Evolutionary conservation across 495 filamentous ascomycete genomes (phyloP), one percentile per base, ranked within the genome.

Genomic region (Penicillium odoratum): DNA sequence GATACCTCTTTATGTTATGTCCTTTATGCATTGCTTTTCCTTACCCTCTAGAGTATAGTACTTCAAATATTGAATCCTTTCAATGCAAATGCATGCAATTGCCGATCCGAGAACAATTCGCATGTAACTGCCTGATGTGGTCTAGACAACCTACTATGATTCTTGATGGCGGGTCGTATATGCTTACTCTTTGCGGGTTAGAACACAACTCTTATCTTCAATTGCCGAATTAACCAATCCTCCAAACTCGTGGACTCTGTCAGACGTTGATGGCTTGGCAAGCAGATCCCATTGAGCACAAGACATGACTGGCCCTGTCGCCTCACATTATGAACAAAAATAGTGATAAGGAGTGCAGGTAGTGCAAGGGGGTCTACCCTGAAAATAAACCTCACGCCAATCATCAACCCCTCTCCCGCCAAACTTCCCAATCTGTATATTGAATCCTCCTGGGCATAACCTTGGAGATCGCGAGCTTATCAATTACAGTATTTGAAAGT

Each of bases 1-100:
- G 52, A 55, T 55, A 55, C 52, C 52, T 55, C 52, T 55, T 44
- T 15, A 38, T 55, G 51, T 29, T 21, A 46, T 33, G n/a, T 6
- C 33, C 21, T 3, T 40, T n/a, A 21, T 40, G 33, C 48, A 30
- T 31, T 16, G 29, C 18, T 49, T 49, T 31, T 28, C 25, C 28
- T 10, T 18, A 21, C 15, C 8, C 10, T 48, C 10, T 48, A 48
- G 21, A 21, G 21, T 21, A 21, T 21, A 21, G 21, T 36, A 36
- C 33, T 4, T n/a, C 33, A 3, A 5, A n/a, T 4, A 5, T 29
- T 47, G 26, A 47, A 26, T 18, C 8, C 8, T 47, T 1, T 47
- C 45, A 26, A 13, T n/a, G 5, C 45, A 7, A 29, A 47, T 47
- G 28, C 13, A 40, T 36, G 38, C 38, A 40, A 40, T 26, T 47